These are phyloP conservation scores for Macrolepiota dolichaula DNA, from an alignment of 768 basidiomycete species.

Conservation along the genomic window DNA sequence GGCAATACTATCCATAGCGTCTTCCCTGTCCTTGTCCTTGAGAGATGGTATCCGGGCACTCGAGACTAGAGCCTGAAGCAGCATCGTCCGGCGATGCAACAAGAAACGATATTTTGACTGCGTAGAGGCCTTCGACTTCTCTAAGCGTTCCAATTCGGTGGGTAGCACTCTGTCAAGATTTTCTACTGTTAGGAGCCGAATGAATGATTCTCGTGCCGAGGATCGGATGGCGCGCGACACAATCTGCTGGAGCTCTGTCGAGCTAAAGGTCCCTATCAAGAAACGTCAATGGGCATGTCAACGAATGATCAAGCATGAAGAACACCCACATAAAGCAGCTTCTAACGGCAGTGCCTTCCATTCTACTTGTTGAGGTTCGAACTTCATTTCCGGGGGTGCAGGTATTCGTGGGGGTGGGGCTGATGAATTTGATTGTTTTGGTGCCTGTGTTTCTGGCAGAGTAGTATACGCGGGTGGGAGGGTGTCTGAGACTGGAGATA, in stretches of 20 bases:
- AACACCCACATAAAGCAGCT: constrained; percentile 52
- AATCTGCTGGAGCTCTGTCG: constrained; percentile 61
- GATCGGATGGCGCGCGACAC: constrained; percentile 70
- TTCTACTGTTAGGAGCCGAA: constrained; percentile 64
- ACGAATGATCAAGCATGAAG: neutral
- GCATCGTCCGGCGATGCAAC: constrained; percentile 63
- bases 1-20: constrained; percentile 32
- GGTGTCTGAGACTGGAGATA: neutral
- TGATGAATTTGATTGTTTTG: constrained; percentile 5
- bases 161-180: constrained; percentile 58
- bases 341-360: constrained; percentile 72
- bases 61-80: constrained; percentile 66
- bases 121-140: constrained; percentile 44
- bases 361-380: constrained; percentile 52
- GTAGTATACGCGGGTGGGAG: constrained; percentile 11
- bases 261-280: constrained; percentile 52
- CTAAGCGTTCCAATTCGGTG: constrained; percentile 56
- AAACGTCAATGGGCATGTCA: constrained; percentile 10
- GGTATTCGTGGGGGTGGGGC: constrained; percentile 33
- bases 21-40: constrained; percentile 33
- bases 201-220: constrained; percentile 65
- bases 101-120: constrained; percentile 70
- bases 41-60: constrained; percentile 26
- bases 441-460: constrained; percentile 1
- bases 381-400: constrained; percentile 49